Conservation (phyloP, 2,329 filamentous ascomycete genomes). For the Lizonia empirigonia region DNA sequence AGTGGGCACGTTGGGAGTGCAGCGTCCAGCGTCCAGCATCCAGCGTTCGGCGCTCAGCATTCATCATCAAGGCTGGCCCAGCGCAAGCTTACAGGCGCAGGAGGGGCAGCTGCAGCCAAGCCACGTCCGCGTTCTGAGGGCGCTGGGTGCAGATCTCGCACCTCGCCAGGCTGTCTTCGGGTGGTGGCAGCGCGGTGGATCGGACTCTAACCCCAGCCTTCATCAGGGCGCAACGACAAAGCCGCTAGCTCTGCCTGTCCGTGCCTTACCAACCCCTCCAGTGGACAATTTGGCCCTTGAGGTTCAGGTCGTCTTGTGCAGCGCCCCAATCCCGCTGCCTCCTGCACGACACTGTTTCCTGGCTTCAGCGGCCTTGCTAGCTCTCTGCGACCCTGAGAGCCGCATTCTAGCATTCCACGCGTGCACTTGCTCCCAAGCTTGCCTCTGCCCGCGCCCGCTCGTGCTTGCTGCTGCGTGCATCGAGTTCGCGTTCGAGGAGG, state of each 20-base stretch:
- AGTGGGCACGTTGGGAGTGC: not conserved
- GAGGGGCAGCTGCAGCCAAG: conserved; percentile 18
- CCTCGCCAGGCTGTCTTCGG: conserved; percentile 21
- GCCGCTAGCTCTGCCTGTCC: conserved; percentile 27
- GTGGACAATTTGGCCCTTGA: conserved; percentile 11
- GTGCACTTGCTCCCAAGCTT: conserved; percentile 22
- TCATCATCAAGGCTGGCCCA: conserved; percentile 12
- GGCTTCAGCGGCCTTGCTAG: conserved; percentile 21
- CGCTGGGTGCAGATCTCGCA: conserved; percentile 27
- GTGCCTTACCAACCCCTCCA: conserved; percentile 34
- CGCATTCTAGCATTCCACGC: conserved; percentile 25
- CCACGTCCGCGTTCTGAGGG: conserved; percentile 2
- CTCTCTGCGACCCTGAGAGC: conserved; percentile 31
- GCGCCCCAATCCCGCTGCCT: conserved; percentile 29
- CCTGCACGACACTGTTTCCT: conserved; percentile 32
- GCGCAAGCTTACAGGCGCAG: conserved; percentile 25
- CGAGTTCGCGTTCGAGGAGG: conserved; percentile 28
- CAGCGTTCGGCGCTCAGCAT: not conserved
- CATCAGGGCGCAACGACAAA: conserved; percentile 22
- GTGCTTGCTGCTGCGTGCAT: conserved; percentile 35
- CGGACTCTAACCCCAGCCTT: conserved; percentile 39
- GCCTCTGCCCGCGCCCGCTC: conserved; percentile 30
- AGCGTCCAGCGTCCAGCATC: not conserved
- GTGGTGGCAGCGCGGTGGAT: conserved; percentile 29
- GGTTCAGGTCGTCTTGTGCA: conserved; percentile 9